A percentile compares a stretch with the other conserved stretches of the same genome.
These are phyloP conservation scores for Massarina eburnea DNA, from an alignment of 2,329 filamentous ascomycete species.

Conservation along the genomic window DNA sequence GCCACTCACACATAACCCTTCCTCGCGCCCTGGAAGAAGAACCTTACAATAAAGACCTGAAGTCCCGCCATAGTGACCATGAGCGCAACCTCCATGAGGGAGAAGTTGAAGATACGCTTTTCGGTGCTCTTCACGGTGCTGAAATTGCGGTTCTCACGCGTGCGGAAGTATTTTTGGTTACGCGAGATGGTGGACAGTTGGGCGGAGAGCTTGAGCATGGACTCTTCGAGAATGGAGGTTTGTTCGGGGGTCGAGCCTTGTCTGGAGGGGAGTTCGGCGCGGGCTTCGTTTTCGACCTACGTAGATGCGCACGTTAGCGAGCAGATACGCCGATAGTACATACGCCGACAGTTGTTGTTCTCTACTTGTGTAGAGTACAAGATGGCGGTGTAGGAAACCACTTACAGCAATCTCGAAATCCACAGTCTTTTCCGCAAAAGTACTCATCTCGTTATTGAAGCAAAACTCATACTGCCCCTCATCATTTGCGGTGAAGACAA, in stretches of 20 bases:
- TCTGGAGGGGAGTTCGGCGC: conserved; percentile 79
- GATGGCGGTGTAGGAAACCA: conserved; percentile 5
- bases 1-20: conserved; percentile 51
- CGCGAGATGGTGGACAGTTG: conserved; percentile 91
- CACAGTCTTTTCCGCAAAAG: conserved; percentile 94
- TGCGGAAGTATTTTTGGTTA: conserved; percentile 99
- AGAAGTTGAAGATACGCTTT: conserved; percentile 95
- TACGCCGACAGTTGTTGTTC: too few species aligned
- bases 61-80: conserved; percentile 94
- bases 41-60: conserved; percentile 95
- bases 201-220: conserved; percentile 89
- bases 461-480: conserved; percentile 93
- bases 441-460: conserved; percentile 98
- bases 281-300: conserved; percentile 90
- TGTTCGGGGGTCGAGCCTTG: conserved; percentile 88
- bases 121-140: conserved; percentile 97
- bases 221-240: conserved; percentile 85
- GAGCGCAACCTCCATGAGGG: conserved; percentile 85
- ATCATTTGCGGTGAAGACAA: conserved; percentile 91
- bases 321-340: not conserved
- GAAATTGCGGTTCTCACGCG: conserved; percentile 97
- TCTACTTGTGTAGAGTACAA: not conserved
- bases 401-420: conserved; percentile 95
- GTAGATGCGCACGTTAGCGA: not conserved
- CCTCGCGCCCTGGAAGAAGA: conserved; percentile 93